Evolutionary conservation across 2,329 filamentous ascomycete genomes (phyloP).

Genomic region (Nannizzia gypsea): DNA sequence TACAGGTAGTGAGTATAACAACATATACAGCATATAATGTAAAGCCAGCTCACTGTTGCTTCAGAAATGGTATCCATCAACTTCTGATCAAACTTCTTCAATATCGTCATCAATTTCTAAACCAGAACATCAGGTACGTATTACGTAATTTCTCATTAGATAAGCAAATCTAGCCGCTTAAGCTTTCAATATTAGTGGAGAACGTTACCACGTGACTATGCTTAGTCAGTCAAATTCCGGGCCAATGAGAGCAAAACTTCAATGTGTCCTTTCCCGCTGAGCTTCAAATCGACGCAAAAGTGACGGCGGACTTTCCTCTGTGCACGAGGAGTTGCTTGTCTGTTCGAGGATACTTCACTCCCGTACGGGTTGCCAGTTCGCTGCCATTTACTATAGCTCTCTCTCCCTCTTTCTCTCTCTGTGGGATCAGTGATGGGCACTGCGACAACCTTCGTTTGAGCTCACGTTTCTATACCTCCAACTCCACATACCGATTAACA

Average conservation of each 20-base stretch:
- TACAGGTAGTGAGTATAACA: too few species aligned
- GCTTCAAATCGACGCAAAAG: neutral
- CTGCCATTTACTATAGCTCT: neutral
- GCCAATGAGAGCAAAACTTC: constrained; percentile 6
- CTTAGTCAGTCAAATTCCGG: neutral
- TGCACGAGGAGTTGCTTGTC: neutral
- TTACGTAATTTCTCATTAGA: neutral
- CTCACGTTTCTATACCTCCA: neutral
- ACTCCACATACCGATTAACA: neutral
- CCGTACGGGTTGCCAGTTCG: neutral
- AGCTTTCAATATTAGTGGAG: neutral
- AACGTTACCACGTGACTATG: neutral
- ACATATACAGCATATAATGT: too few species aligned
- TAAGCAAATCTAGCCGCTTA: neutral
- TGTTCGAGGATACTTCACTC: neutral
- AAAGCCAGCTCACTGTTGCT: too few species aligned
- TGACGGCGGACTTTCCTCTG: neutral
- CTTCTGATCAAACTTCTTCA: too few species aligned
- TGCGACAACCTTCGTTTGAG: neutral
- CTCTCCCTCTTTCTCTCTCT: neutral
- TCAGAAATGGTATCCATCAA: too few species aligned
- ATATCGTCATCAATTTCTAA: too few species aligned
- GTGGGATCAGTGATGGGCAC: neutral
- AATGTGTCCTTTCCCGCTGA: constrained; percentile 9
- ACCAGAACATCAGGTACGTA: neutral